These are phyloP conservation scores for Atalantia buxifolia DNA, from an alignment of 345 rosid species.

Conservation along the genomic window DNA sequence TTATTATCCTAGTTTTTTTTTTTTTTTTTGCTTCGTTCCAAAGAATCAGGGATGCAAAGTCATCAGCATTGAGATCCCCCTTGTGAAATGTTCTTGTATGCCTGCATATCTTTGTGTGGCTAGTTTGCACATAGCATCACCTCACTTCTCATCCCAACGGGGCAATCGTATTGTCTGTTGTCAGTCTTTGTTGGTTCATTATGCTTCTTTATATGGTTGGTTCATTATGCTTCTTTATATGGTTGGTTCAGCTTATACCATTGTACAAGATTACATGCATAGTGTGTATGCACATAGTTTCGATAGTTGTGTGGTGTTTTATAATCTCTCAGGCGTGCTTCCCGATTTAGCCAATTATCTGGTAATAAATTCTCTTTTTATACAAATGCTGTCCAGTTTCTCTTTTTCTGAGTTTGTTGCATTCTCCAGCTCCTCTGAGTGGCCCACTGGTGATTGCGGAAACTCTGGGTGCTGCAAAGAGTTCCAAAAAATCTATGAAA, in stretches of 20 bases:
- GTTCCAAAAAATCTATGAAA: constrained; percentile 59
- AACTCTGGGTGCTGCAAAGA: constrained; percentile 58
- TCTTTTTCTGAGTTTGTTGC: constrained; percentile 15
- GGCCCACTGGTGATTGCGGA: constrained; percentile 96
- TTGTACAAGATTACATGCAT: background rate
- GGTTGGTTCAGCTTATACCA: background rate
- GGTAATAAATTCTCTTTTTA: background rate
- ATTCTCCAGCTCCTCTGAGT: constrained; percentile 80
- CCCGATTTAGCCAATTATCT: background rate
- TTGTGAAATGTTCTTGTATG: background rate
- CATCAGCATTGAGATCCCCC: background rate
- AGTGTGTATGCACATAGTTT: background rate
- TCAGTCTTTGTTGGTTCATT: background rate
- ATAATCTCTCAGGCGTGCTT: background rate
- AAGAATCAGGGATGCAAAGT: background rate
- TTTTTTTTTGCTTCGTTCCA: background rate
- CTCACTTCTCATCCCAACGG: background rate
- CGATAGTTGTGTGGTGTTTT: background rate
- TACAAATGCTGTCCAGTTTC: background rate
- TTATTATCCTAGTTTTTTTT: background rate
- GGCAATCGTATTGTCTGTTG: background rate
- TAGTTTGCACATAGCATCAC: background rate
- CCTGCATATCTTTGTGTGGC: background rate
- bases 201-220: background rate
- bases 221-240: background rate